Conservation (phyloP, 2,329 filamentous ascomycete species). For the Neopestalotiopsis clavispora region DNA sequence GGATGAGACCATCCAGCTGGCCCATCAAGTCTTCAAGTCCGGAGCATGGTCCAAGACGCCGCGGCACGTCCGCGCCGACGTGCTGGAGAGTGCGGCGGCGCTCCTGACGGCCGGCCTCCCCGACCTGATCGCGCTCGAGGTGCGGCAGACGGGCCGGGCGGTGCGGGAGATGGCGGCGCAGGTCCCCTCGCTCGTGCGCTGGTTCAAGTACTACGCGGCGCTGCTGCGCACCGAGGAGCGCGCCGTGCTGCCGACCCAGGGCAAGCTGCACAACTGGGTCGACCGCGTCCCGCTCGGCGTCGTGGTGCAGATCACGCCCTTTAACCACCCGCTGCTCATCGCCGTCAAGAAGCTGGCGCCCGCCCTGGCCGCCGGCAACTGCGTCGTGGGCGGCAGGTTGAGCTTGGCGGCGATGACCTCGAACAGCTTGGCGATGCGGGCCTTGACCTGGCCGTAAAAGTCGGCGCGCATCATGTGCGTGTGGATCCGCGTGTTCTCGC, state of each 20-base stretch:
- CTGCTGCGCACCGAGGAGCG: constrained; percentile 71
- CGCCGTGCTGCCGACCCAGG: constrained; percentile 67
- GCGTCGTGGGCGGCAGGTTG: constrained; percentile 64
- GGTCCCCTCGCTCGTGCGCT: constrained; percentile 67
- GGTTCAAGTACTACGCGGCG: constrained; percentile 75
- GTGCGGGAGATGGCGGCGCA: constrained; percentile 75
- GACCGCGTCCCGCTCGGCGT: constrained; percentile 62
- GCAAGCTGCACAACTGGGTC: constrained; percentile 62
- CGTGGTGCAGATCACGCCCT: constrained; percentile 60
- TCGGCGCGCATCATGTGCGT: constrained; percentile 61
- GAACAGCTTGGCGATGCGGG: constrained; percentile 74
- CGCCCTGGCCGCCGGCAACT: constrained; percentile 64
- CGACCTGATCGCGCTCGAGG: constrained; percentile 65
- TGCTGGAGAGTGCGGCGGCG: constrained; percentile 63
- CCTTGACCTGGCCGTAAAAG: constrained; percentile 74
- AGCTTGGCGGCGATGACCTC: constrained; percentile 84
- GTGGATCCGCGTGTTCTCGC: constrained; percentile 58
- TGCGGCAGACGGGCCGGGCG: constrained; percentile 70
- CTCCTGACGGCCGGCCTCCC: constrained; percentile 59
- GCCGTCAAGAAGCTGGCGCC: constrained; percentile 66
- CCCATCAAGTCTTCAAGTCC: constrained; percentile 51
- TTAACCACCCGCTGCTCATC: constrained; percentile 64
- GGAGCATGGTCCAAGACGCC: constrained; percentile 63
- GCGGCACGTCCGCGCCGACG: constrained; percentile 62
- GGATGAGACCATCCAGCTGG: constrained; percentile 42